Conservation (phyloP, 2,329 filamentous ascomycete species). For the Scedosporium boydii region DNA sequence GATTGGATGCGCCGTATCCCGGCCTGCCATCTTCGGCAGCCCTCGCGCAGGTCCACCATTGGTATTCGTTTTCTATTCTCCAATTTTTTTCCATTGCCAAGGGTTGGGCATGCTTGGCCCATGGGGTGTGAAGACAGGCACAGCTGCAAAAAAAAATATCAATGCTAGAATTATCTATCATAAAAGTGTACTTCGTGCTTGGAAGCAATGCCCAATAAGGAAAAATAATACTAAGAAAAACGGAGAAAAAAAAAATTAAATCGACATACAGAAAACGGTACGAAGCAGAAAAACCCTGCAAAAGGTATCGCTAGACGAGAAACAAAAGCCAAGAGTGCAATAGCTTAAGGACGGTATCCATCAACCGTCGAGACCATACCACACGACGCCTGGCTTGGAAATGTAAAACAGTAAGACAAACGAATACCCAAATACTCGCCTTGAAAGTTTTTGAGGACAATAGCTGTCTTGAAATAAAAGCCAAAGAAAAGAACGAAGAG, state of each 20-base stretch:
- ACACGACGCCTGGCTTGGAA: not conserved
- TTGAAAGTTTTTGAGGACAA: no score
- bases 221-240: no score
- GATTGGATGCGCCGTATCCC: not conserved
- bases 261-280: not conserved
- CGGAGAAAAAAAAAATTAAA: no score
- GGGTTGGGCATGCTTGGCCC: no score
- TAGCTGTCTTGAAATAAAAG: not conserved
- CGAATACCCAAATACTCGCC: no score
- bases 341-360: not conserved
- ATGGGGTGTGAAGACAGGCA: no score
- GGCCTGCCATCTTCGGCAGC: not conserved
- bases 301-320: not conserved
- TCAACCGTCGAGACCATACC: not conserved
- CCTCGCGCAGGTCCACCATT: not conserved
- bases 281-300: not conserved
- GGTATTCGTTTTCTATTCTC: not conserved
- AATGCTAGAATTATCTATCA: no score
- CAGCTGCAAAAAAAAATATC: no score
- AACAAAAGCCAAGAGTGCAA: not conserved
- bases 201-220: no score
- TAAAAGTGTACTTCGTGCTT: no score
- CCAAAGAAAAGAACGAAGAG: not conserved
- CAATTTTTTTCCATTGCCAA: not conserved
- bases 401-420: not conserved